Conservation (phyloP, 441 rosid genomes). For the Euphorbia corollata region DNA sequence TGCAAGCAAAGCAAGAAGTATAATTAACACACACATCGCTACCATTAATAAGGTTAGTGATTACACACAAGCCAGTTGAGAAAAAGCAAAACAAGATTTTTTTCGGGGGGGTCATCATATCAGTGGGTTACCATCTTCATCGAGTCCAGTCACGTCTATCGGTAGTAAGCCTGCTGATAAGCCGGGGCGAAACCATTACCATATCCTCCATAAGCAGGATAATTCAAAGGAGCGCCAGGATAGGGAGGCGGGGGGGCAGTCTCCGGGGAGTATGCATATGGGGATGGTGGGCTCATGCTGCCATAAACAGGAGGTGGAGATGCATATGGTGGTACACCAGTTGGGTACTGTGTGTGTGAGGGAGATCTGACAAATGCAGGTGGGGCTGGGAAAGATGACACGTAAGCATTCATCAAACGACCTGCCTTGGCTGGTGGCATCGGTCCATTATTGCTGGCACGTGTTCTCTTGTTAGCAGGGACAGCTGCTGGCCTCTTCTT, state of each 20-base stretch:
- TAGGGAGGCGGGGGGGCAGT: constrained; percentile 55
- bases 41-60: constrained; percentile 67
- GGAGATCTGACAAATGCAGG: constrained; percentile 73
- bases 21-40: constrained; percentile 58
- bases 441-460: constrained; percentile 83
- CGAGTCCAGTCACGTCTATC: constrained; percentile 57
- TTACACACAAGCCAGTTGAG: constrained; percentile 55
- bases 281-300: constrained; percentile 60
- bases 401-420: constrained; percentile 77
- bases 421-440: constrained; percentile 99
- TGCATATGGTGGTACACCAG: constrained; percentile 51
- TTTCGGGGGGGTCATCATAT: constrained; percentile 46
- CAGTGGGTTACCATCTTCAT: constrained; percentile 81
- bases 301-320: constrained; percentile 61
- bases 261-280: constrained; percentile 83
- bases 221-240: constrained; percentile 68
- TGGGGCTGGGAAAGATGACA: constrained; percentile 79
- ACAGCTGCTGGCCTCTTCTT: constrained; percentile 73
- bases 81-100: constrained; percentile 28
- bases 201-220: constrained; percentile 66
- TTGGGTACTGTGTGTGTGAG: constrained; percentile 62
- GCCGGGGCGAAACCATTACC: constrained; percentile 68
- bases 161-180: constrained; percentile 96
- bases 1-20: constrained; percentile 29
- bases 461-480: constrained; percentile 89